A percentile compares a stretch with the other conserved stretches of the same genome.
These are phyloP conservation scores for Tricholoma saponaceum DNA, from an alignment of 768 basidiomycete species.

Conservation along the genomic window DNA sequence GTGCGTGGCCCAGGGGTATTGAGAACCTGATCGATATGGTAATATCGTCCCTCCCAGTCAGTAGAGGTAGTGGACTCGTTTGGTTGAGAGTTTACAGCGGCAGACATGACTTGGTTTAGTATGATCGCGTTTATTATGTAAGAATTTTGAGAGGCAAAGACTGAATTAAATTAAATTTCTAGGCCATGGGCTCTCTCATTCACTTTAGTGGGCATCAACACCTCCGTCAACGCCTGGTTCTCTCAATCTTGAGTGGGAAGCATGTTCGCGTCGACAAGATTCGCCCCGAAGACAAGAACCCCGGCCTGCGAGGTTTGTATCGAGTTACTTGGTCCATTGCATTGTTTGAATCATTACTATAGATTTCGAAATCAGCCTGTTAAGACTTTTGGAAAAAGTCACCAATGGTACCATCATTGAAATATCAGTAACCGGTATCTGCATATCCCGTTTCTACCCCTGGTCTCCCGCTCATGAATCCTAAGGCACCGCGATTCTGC, in stretches of 20 bases:
- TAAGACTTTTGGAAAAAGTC: conserved; percentile 83
- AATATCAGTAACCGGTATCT: conserved; percentile 87
- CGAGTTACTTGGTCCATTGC: neutral
- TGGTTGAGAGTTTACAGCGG: neutral
- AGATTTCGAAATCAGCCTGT: conserved; percentile 92
- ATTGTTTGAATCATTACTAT: conserved; percentile 4
- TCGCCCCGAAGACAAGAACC: conserved; percentile 88
- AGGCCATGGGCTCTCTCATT: conserved; percentile 45
- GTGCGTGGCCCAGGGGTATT: conserved; percentile 88
- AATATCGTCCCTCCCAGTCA: conserved; percentile 61
- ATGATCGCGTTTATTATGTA: conserved; percentile 18
- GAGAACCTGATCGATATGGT: conserved; percentile 82
- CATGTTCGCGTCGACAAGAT: conserved; percentile 83
- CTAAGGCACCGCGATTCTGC: conserved; percentile 82
- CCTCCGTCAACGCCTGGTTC: conserved; percentile 78
- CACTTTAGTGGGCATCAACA: conserved; percentile 79
- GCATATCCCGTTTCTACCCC: neutral
- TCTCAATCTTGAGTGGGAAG: conserved; percentile 89
- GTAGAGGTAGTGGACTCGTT: neutral
- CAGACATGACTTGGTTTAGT: neutral
- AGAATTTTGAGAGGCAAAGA: conserved; percentile 16
- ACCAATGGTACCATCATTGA: conserved; percentile 95
- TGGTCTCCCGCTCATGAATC: neutral
- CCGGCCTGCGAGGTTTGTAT: conserved; percentile 79
- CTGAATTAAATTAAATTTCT: too few relatives aligned